A percentile compares a stretch with the other conserved stretches of the same genome.
Evolutionary conservation across 2,329 filamentous ascomycete species (phyloP).

Genomic region (Cordyceps farinosa): DNA sequence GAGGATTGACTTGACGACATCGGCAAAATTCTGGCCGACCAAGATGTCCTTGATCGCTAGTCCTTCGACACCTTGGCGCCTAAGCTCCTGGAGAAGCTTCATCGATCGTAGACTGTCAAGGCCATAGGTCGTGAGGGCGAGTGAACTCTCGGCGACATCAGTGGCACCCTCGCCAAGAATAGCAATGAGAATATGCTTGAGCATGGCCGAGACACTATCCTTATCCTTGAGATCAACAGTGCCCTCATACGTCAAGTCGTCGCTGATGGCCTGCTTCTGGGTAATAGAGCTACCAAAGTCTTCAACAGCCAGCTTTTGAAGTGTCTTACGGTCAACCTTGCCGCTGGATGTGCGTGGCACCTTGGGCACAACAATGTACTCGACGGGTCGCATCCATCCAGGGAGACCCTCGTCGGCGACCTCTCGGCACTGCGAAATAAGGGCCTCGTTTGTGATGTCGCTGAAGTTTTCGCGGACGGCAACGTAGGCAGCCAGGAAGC

Average conservation of each 20-base stretch:
- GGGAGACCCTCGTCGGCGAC: slow-evolving; percentile 10
- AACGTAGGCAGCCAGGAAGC: slow-evolving; percentile 17
- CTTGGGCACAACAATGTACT: slow-evolving; percentile 12
- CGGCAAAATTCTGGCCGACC: slow-evolving; percentile 11
- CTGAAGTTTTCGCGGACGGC: slow-evolving; percentile 2
- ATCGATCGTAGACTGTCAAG: slow-evolving; percentile 15
- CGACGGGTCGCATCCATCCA: slow-evolving; percentile 17
- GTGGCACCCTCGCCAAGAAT: slow-evolving; percentile 8
- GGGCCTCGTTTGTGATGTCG: background rate
- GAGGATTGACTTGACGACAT: slow-evolving; percentile 8
- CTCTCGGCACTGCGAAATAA: slow-evolving; percentile 12
- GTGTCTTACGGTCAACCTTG: slow-evolving; percentile 16
- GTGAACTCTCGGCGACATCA: background rate
- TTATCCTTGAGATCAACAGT: slow-evolving; percentile 2
- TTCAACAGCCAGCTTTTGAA: slow-evolving; percentile 9
- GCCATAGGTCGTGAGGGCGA: slow-evolving; percentile 11
- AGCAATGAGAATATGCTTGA: slow-evolving; percentile 8
- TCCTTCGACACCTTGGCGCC: slow-evolving; percentile 12
- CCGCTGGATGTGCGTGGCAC: slow-evolving; percentile 16
- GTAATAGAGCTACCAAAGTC: slow-evolving; percentile 15
- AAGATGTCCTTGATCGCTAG: slow-evolving; percentile 14
- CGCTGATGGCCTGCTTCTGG: slow-evolving; percentile 12
- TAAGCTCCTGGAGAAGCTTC: slow-evolving; percentile 16
- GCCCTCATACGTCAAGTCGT: slow-evolving; percentile 1
- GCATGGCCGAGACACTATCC: slow-evolving; percentile 7